Conservation (phyloP, 202 grass and related monocot genomes). For the Setaria viridis region DNA sequence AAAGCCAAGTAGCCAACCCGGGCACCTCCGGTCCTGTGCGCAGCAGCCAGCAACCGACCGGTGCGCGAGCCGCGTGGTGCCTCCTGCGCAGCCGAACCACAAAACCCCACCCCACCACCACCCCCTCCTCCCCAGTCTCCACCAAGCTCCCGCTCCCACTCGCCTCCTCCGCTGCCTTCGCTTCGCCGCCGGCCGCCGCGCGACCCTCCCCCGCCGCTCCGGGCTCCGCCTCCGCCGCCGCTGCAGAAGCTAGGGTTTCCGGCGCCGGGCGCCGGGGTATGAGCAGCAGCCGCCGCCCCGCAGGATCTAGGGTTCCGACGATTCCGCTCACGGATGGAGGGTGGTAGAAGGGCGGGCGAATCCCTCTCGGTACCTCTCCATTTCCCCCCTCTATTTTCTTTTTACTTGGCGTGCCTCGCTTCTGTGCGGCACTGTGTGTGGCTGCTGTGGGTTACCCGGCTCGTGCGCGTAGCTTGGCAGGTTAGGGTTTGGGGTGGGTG, state of each 20-base stretch:
- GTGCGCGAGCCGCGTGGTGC: conserved; percentile 44
- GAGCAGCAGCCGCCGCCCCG: conserved; percentile 72
- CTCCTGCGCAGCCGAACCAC: conserved; percentile 46
- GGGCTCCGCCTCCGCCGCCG: neutral
- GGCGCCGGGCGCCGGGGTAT: conserved; percentile 76
- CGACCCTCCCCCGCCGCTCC: neutral
- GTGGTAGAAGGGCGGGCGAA: conserved; percentile 80
- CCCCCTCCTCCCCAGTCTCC: conserved; percentile 6
- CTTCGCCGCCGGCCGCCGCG: conserved; percentile 32
- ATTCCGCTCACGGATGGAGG: conserved; percentile 96
- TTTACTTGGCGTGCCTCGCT: neutral
- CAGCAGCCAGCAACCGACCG: conserved; percentile 8
- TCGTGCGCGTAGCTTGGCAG: conserved; percentile 10
- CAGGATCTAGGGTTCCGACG: conserved; percentile 93
- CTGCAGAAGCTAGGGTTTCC: conserved; percentile 59
- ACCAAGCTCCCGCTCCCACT: conserved; percentile 14
- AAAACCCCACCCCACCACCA: conserved; percentile 36
- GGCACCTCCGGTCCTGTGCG: neutral
- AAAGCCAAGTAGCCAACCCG: neutral
- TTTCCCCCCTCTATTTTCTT: neutral
- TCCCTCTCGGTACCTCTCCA: conserved; percentile 62
- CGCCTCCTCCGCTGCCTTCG: neutral
- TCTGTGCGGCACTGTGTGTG: neutral
- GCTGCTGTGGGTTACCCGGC: conserved; percentile 1
- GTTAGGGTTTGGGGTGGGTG: conserved; percentile 45